phyloP scores from a whole-genome alignment of 106 monocot species.

The Xerophyta viscosa region DNA sequence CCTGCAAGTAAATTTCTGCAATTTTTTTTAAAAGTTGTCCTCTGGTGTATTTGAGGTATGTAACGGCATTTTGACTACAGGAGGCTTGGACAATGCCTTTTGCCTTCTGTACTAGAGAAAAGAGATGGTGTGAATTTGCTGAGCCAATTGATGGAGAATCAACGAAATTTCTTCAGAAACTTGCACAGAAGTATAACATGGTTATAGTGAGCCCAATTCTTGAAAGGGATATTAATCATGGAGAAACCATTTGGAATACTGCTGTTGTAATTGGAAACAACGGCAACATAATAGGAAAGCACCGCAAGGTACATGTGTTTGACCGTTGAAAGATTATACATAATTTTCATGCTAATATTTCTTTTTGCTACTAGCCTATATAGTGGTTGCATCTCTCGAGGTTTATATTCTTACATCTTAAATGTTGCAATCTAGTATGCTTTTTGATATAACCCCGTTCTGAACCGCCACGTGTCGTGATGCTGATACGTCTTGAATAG shows the following conservation, averaged over 20 bases:
- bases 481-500: too few species aligned
- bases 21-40: background rate
- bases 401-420: too few species aligned
- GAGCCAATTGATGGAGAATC: conserved; percentile 87
- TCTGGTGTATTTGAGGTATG: background rate
- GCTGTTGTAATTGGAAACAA: conserved; percentile 87
- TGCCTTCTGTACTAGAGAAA: conserved; percentile 70
- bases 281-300: conserved; percentile 90
- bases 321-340: too few species aligned
- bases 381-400: too few species aligned
- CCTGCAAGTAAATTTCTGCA: conserved; percentile 50
- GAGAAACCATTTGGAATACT: conserved; percentile 91
- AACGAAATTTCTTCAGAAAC: conserved; percentile 73
- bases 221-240: conserved; percentile 85
- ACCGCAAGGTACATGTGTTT: conserved; percentile 75
- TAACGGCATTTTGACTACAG: conserved; percentile 15
- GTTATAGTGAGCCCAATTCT: conserved; percentile 91
- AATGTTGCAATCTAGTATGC: too few species aligned
- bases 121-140: conserved; percentile 90
- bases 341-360: too few species aligned
- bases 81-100: conserved; percentile 99
- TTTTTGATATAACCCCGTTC: too few species aligned
- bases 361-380: too few species aligned
- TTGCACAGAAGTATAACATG: conserved; percentile 86
- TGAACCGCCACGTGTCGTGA: too few species aligned